Percentiles rank a stretch among this genome's conserved stretches.
These are phyloP conservation scores for Metschnikowia matae DNA, from an alignment of 805 yeast genomes.

Conservation along the genomic window DNA sequence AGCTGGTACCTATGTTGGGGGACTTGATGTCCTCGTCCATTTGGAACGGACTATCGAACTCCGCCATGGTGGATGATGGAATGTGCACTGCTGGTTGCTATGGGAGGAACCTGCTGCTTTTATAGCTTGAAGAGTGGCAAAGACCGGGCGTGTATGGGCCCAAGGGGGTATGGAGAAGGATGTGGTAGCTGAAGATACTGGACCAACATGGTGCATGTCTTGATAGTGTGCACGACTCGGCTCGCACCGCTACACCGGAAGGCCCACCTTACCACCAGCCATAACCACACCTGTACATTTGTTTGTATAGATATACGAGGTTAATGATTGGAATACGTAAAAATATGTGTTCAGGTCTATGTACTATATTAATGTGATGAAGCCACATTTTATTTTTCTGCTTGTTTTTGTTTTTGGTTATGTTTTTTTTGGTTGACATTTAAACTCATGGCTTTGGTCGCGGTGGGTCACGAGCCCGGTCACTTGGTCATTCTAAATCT, in stretches of 20 bases:
- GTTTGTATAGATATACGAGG: no score
- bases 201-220: not conserved
- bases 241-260: not conserved
- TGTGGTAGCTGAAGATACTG: not conserved
- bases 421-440: no score
- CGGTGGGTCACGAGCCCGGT: no score
- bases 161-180: not conserved
- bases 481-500: no score
- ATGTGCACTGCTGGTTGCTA: not conserved
- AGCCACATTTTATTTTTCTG: no score
- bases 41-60: constrained; percentile 39
- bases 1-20: not conserved
- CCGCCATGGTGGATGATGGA: constrained; percentile 20
- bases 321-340: no score
- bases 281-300: no score
- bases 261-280: no score
- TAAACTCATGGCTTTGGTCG: no score
- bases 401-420: no score
- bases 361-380: no score
- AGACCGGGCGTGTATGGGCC: not conserved
- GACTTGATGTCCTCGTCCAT: constrained; percentile 40
- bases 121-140: not conserved
- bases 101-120: not conserved
- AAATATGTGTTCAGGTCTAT: no score
- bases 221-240: constrained; percentile 1